Evolutionary conservation across 495 filamentous ascomycete species (phyloP), one percentile per base, ranked within the genome.

Genomic region (Trichoderma asperelloides): DNA sequence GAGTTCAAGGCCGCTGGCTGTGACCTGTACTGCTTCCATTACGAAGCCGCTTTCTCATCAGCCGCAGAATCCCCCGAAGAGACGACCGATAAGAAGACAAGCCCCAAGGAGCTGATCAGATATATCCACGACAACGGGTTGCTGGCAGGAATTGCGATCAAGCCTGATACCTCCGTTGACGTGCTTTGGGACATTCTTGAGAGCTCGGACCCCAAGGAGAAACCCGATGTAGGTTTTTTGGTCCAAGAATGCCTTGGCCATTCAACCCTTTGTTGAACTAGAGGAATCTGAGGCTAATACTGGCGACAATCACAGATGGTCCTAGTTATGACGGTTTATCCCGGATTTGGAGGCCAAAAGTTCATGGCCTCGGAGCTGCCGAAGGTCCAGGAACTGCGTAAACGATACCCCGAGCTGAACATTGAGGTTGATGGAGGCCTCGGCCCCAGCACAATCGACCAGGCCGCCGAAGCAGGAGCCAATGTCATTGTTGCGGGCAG

Each of bases 401-500:
- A 88, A 73, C 85, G 87, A 60, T 98, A 97, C 76, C 95, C 95
- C 6, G 84, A 94, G 5, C 77, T 98, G 62, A 92, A 97, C 79
- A 98, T 98, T 72, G 95, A 98, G 77, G 95, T 98, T 33, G 95
- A 98, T 76, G 95, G 95, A 49, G 95, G 95, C 8, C 74, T 98
- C 41, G 91, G 91, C 2, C 83, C 90, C 62, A 88, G 88, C 64
- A 98, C 96, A 2, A 92, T 98, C 71, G 94, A 96, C 73, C 88
- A 91, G 76, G 96, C 94, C 5, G 96, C 96, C 0, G 93, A 97
- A 65, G 95, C 95, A 0, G 95, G 95, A 15, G 95, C 95, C 43
- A 98, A 98, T 72, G 95, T 98, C 64, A 98, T 98, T 72, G 95
- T 98, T 41, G 96, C 95, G 9, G 95, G 95, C n/a, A 95, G 90